Evolutionary conservation across 1,139 yeast species (phyloP), one percentile per base, ranked within the genome.

Genomic region (Sugiyamaella pinicola): DNA sequence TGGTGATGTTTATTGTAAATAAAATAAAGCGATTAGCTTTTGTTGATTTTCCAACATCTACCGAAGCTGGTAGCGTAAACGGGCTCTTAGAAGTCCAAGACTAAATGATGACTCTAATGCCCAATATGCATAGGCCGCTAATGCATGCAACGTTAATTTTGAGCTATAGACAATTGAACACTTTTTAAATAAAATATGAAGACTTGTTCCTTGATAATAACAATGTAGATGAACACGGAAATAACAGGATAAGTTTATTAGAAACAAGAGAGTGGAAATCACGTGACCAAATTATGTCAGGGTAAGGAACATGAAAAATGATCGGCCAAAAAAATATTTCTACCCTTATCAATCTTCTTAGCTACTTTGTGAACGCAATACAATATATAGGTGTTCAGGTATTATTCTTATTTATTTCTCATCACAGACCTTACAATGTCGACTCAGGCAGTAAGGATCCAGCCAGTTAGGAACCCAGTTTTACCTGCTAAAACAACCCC

Each of bases 401-500:
- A 38, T 12, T 21, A 21, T 6, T 17, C 35, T 35, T 45, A 45
- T 45, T 45, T 45, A 35, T 26, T n/a, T 35, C 17, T n/a, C 9
- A 15, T n/a, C n/a, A n/a, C n/a, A n/a, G n/a, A 40, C 47, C 45
- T 21, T 38, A 29, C 21, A 29, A 91, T 93, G 99, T 89, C 98
- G 5, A 83, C 97, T 4, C 78, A 81, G 29, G 78, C 82, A 65
- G 84, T 82, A 58, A 79, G 91, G 66, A 78, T 90, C 19, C 79
- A 82, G 46, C 85, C 85, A 42, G 80, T 79, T 38, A 79, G 90
- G 68, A 83, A 83, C 61, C 88, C 97, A 2, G 83, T 88, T 1
- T 74, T 84, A 15, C 96, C 97, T 10, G 81, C 83, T 12, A 91
- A 87, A 63, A 85, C 93, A 2, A 90, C 97, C 0, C 93, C 98